Base-by-base conservation (phyloP, 331 rosid genomes). In the Malus hybrid region DNA sequence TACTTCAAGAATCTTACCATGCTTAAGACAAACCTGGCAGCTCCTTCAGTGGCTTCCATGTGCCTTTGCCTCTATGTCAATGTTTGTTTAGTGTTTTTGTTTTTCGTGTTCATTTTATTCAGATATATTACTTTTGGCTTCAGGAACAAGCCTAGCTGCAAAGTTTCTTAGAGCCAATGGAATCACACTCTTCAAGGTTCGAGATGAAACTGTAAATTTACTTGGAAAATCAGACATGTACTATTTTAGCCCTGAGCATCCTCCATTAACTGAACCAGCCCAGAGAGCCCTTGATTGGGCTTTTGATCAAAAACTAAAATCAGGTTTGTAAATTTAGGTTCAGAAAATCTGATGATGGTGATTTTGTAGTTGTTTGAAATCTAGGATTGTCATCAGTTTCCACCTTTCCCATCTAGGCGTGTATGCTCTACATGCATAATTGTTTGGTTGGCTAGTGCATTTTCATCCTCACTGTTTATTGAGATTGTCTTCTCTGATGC, bases 91-190 rank as follows among this genome's bases (percentile, higher is more conserved):
- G 27, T 79, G 28, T 57, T 57, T 33, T 29, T 67, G 0, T 48
- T 27, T 12, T 36, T 20, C 44, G 12, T 68, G 76, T 15, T 56
- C 67, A 5, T 42, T 62, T 73, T 73, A 31, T 67, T 83, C 65
- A 28, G 54, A 46, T 34, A 68, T 46, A 54, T 22, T 24, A 39
- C 48, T 67, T 65, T 71, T 82, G 22, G 20, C 80, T 81, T 61
- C 84, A 94, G 99, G 99, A 87, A 92, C 99, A 32, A 94, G 93
- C 81, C 76, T 78, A 79, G 88, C 97, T 75, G 91, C 99, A 52
- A 92, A 87, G 82, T 92, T 87, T 77, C 85, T 94, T 54, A 90
- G 99, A 79, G 97, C 93, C 48, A 92, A 90, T 60, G 99, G 97
- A 84, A 84, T 94, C 44, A 83, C 97, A 20, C 94, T 90, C 76